Base-by-base conservation (phyloP, 2,329 filamentous ascomycete genomes). In the Diaporthe citriasiana region DNA sequence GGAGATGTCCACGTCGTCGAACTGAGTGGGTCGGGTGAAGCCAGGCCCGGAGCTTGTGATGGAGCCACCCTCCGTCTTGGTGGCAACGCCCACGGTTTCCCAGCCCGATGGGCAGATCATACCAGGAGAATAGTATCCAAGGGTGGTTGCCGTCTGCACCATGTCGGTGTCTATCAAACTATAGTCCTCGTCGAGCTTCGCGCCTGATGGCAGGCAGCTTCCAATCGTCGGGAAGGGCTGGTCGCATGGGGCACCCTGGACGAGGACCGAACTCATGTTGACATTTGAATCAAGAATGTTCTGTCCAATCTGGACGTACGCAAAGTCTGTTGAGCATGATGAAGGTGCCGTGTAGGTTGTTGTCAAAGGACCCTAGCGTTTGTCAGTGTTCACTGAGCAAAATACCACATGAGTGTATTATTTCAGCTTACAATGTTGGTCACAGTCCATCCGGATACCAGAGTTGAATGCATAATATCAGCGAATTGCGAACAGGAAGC, bases 121-220 rank as follows among this genome's bases (percentile, higher is more conserved):
- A 10, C 59, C 74, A 13, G 71, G 72, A 12, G 71, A 75, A 42
- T 47, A 73, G 45, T 74, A 73, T 7, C 22, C n/a, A 6, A 68
- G 6, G 10, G 22, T 50, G 22, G 47, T 5, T 12, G 4, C 27
- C 15, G 22, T 30, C 13, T 27, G 55, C 19, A 42, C 25, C 22
- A 27, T 1, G 45, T 27, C 17, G 45, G 45, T 47, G 45, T 56
- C 53, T 13, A 40, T 17, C 2, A 30, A 27, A 27, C 40, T 59
- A 17, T 33, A 33, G 22, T 38, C 53, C 27, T 42, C 40, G 19
- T 47, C 55, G 9, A 73, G 63, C n/a, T 73, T 40, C 15, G 42
- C 63, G 22, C 73, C 73, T 17, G 70, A 73, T 30, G 73, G 71
- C 17, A 70, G 15, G n/a, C 73, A 75, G 71, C 51, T 51, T 57